Percentiles rank a stretch among this genome's conserved stretches.
Conservation (phyloP, 345 rosid genomes). For the Eucalyptus pumila region DNA sequence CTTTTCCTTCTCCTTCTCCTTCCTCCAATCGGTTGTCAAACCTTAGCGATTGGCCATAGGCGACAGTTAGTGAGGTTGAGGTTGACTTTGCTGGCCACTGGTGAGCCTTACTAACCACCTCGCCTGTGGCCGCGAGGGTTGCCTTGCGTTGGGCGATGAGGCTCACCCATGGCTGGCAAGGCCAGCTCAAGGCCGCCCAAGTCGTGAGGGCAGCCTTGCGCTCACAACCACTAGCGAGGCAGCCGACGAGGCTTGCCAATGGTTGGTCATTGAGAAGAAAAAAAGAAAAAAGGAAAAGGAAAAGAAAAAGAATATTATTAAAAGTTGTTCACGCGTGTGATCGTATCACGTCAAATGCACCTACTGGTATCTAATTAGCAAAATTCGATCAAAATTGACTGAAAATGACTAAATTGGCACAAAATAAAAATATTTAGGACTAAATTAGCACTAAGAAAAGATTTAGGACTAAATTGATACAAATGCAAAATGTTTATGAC, state of each 20-base stretch:
- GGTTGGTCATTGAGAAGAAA: too few species aligned
- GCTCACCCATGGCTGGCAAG: rapidly evolving
- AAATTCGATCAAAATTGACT: too few species aligned
- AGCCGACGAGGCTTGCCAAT: rapidly evolving
- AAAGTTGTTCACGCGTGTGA: rapidly evolving
- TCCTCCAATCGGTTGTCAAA: rapidly evolving
- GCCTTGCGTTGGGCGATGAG: rapidly evolving
- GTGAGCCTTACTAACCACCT: too few species aligned
- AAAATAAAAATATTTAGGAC: too few species aligned
- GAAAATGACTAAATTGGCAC: rapidly evolving
- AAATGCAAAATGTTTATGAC: too few species aligned
- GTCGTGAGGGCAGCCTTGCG: rapidly evolving
- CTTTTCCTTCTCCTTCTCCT: too few species aligned
- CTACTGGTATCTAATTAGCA: rapidly evolving
- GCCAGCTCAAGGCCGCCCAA: rapidly evolving
- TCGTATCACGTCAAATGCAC: rapidly evolving
- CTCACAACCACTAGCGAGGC: rapidly evolving
- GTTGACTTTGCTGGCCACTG: rapidly evolving
- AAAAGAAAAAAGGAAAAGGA: too few species aligned
- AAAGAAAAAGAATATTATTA: too few species aligned
- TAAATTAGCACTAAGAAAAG: too few species aligned
- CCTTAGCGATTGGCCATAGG: rapidly evolving
- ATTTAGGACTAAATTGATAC: too few species aligned
- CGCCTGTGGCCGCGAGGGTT: rapidly evolving
- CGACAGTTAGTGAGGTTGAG: rapidly evolving